A percentile compares a stretch with the other conserved stretches of the same genome.
These are phyloP conservation scores for Schwanniomyces polymorphus DNA, from an alignment of 805 yeast species.

Conservation along the genomic window DNA sequence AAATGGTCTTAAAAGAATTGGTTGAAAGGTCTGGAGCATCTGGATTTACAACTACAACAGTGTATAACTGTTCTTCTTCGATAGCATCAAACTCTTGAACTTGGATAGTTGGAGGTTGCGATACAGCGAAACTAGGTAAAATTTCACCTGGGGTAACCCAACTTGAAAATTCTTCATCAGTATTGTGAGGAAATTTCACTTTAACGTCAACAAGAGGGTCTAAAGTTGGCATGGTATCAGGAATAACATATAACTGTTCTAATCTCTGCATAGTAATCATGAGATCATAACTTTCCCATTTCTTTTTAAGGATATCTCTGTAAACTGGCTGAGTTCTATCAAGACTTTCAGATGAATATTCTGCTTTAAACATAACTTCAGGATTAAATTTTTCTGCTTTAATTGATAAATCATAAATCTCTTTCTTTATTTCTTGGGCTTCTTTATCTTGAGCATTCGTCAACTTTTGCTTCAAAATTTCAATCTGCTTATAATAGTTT, in stretches of 20 bases:
- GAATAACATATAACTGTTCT: conserved; percentile 81
- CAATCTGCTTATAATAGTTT: conserved; percentile 37
- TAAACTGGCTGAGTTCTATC: conserved; percentile 81
- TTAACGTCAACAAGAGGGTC: conserved; percentile 77
- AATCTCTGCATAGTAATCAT: conserved; percentile 90
- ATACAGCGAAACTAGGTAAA: conserved; percentile 71
- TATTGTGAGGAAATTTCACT: conserved; percentile 70
- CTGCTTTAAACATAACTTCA: conserved; percentile 73
- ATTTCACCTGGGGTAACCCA: conserved; percentile 80
- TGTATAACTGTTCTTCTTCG: conserved; percentile 56
- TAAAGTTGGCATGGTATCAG: conserved; percentile 91
- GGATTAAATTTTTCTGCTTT: conserved; percentile 79
- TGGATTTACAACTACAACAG: conserved; percentile 84
- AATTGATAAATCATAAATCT: conserved; percentile 35
- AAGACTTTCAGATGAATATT: conserved; percentile 43
- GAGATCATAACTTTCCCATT: conserved; percentile 71
- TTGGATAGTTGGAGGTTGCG: conserved; percentile 73
- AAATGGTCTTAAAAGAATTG: conserved; percentile 68
- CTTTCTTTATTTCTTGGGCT: conserved; percentile 10
- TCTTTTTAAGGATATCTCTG: conserved; percentile 61
- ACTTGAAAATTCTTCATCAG: conserved; percentile 51
- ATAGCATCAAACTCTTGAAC: conserved; percentile 67
- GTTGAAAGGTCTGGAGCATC: conserved; percentile 77
- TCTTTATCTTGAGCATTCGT: conserved; percentile 16
- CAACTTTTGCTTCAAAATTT: conserved; percentile 29